Conservation (phyloP, 2,329 filamentous ascomycete species). For the Aspergillus sergii region DNA sequence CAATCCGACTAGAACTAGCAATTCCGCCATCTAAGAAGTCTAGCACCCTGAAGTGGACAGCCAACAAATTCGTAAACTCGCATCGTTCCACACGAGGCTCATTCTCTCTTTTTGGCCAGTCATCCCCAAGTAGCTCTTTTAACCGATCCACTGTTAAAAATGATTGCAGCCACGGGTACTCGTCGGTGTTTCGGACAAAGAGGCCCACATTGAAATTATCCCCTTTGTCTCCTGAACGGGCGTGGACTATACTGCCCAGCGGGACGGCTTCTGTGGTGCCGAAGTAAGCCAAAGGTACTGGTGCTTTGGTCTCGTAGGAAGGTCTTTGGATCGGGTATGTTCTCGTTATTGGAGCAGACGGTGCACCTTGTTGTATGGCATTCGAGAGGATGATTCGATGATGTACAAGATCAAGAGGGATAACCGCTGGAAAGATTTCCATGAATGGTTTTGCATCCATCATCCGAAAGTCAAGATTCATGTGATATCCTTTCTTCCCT, state of each 20-base stretch:
- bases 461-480: too few species aligned
- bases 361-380: too few species aligned
- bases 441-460: too few species aligned
- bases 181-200: slow-evolving; percentile 46
- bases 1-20: not conserved
- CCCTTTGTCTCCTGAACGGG: slow-evolving; percentile 48
- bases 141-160: slow-evolving; percentile 9
- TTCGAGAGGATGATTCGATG: too few species aligned
- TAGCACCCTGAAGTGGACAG: not conserved
- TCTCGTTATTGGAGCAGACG: too few species aligned
- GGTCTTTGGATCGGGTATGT: too few species aligned
- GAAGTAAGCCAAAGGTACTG: too few species aligned
- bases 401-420: too few species aligned
- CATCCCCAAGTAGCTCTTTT: slow-evolving; percentile 4
- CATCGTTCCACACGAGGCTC: not conserved
- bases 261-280: too few species aligned
- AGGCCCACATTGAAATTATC: slow-evolving; percentile 51
- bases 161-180: slow-evolving; percentile 47
- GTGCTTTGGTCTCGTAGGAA: too few species aligned
- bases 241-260: slow-evolving; percentile 40
- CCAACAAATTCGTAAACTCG: not conserved
- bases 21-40: not conserved
- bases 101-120: not conserved
- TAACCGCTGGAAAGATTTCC: too few species aligned
- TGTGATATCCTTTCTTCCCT: too few species aligned